These are phyloP conservation scores for Leptomonas pyrrhocoris DNA, from an alignment of 208 protist species.

Conservation along the genomic window DNA sequence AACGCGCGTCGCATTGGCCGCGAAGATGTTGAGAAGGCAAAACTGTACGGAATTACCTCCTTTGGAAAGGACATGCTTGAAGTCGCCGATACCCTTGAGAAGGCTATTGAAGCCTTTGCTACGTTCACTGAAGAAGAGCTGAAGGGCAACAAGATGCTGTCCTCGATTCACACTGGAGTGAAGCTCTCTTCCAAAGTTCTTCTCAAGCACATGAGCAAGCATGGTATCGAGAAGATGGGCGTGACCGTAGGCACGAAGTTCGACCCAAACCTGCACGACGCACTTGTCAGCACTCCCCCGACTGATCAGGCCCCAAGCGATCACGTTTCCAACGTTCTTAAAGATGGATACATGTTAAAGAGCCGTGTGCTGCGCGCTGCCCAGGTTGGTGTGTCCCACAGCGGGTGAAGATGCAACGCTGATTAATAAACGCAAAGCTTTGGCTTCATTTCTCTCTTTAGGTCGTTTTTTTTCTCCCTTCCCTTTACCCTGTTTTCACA, in stretches of 20 bases:
- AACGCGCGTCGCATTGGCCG: conserved; percentile 89
- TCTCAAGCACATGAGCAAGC: conserved; percentile 79
- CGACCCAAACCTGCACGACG: conserved; percentile 92
- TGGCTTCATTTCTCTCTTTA: conserved; percentile 5
- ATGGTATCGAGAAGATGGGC: conserved; percentile 89
- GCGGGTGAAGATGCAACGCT: neutral
- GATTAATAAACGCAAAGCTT: neutral
- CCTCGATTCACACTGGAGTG: conserved; percentile 79
- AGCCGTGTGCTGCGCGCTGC: conserved; percentile 86
- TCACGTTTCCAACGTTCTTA: conserved; percentile 83
- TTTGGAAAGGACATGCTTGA: conserved; percentile 94
- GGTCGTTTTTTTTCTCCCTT: conserved; percentile 3
- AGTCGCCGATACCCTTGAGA: conserved; percentile 92
- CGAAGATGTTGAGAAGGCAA: conserved; percentile 91
- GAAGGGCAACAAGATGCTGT: conserved; percentile 61
- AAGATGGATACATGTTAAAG: conserved; percentile 90
- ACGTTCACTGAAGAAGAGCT: conserved; percentile 53
- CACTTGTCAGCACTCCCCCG: conserved; percentile 77
- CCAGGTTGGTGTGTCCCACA: conserved; percentile 85
- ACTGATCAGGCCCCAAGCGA: conserved; percentile 54
- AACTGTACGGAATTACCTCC: conserved; percentile 83
- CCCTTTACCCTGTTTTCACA: conserved; percentile 14
- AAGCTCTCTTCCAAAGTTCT: conserved; percentile 89
- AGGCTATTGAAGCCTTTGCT: conserved; percentile 77
- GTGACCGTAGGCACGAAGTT: conserved; percentile 73